Conservation (phyloP, 2,329 filamentous ascomycete species). For the Lachnellula occidentalis region DNA sequence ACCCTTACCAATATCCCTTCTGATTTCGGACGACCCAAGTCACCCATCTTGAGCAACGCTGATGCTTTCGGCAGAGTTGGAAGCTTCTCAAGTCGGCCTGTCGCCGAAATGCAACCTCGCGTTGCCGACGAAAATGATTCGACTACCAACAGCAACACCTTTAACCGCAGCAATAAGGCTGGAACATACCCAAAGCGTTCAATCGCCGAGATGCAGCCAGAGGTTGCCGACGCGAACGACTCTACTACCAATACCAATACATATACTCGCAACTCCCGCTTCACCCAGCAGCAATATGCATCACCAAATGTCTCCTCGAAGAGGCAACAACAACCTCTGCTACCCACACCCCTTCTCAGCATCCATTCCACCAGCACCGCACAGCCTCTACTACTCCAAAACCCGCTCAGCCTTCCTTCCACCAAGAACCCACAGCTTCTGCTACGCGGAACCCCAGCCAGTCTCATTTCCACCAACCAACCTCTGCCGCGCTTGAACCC, state of each 20-base stretch:
- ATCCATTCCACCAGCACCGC: constrained; percentile 22
- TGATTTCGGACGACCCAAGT: too few species aligned
- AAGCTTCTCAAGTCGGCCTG: constrained; percentile 37
- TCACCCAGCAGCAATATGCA: constrained; percentile 38
- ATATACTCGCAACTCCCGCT: constrained; percentile 48
- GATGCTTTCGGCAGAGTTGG: constrained; percentile 21
- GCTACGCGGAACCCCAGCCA: too few species aligned
- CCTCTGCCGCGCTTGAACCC: background rate
- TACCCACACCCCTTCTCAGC: background rate
- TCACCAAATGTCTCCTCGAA: constrained; percentile 11
- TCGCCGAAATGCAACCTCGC: constrained; percentile 52
- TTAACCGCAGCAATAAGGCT: constrained; percentile 16
- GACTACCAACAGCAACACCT: too few species aligned
- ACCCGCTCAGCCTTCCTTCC: too few species aligned
- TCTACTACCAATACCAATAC: constrained; percentile 40
- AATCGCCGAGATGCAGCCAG: constrained; percentile 51
- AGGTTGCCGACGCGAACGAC: constrained; percentile 46
- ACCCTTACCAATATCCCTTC: constrained; percentile 22
- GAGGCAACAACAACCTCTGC: constrained; percentile 1
- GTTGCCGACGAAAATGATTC: constrained; percentile 33
- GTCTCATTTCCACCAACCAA: too few species aligned
- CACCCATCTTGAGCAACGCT: background rate
- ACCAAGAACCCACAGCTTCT: too few species aligned
- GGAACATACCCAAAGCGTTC: constrained; percentile 36
- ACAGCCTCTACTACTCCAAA: constrained; percentile 38